Conservation (phyloP, 2,329 filamentous ascomycete genomes). For the Ophiocordyceps camponoti-leonardi region DNA sequence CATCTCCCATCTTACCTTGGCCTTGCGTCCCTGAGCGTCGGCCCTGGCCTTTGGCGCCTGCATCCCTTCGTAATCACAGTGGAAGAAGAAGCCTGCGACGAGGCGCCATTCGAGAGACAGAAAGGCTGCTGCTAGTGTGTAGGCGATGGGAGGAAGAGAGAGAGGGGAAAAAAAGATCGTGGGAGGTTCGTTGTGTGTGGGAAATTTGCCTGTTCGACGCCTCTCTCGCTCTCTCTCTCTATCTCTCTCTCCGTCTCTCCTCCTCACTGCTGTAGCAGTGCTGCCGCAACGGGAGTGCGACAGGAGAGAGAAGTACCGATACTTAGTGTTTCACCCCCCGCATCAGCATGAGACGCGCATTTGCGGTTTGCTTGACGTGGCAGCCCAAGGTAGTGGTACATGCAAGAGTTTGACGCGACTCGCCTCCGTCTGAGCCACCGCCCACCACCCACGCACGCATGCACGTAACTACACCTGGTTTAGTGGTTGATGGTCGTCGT, state of each 20-base stretch:
- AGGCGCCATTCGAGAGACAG: neutral
- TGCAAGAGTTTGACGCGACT: neutral
- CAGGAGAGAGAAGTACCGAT: neutral
- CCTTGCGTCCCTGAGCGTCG: slow-evolving; percentile 42
- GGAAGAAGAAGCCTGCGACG: neutral
- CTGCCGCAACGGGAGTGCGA: neutral
- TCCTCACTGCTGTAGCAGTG: neutral
- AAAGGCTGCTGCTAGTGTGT: neutral
- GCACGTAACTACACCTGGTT: no score
- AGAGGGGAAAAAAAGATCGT: neutral
- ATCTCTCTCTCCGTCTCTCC: neutral
- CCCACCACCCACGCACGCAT: no score
- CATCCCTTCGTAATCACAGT: slow-evolving; percentile 19
- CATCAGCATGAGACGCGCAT: neutral
- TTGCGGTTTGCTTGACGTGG: neutral
- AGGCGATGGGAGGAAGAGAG: neutral
- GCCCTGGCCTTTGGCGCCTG: slow-evolving; percentile 36
- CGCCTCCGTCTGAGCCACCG: neutral
- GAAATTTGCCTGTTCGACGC: neutral
- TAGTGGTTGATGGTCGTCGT: no score
- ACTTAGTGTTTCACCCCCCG: neutral
- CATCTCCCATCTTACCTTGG: slow-evolving; percentile 29
- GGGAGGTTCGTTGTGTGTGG: neutral
- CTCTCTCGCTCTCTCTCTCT: neutral
- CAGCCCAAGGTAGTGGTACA: neutral